Percentiles rank a stretch among this genome's conserved stretches.
These are phyloP conservation scores for Camellia oleifera DNA, from an alignment of 179 eudicot species.

Conservation along the genomic window DNA sequence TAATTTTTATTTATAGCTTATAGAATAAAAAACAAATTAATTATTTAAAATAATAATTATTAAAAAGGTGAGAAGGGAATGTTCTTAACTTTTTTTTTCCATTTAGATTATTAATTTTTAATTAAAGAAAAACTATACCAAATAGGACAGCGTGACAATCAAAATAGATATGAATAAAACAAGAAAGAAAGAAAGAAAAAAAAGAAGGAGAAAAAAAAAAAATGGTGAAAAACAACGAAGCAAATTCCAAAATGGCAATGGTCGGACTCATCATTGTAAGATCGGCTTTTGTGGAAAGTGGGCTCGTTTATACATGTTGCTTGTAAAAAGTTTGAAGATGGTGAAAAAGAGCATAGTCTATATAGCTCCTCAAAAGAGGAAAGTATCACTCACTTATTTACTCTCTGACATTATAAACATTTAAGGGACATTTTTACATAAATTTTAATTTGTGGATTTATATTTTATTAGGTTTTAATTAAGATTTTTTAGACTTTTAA, in stretches of 20 bases:
- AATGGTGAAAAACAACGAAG: background rate
- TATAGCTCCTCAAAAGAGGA: slow-evolving; percentile 17
- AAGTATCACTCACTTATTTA: background rate
- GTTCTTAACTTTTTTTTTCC: too few species aligned
- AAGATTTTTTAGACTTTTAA: too few species aligned
- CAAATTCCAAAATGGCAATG: slow-evolving; percentile 26
- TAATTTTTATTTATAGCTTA: too few species aligned
- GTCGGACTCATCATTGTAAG: slow-evolving; percentile 26
- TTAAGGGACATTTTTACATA: too few species aligned
- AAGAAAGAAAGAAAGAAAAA: background rate
- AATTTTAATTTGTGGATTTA: too few species aligned
- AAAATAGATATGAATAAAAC: background rate
- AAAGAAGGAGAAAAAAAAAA: background rate
- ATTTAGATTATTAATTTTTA: too few species aligned
- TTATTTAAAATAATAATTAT: too few species aligned
- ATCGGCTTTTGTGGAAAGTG: slow-evolving; percentile 21
- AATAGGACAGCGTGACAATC: background rate
- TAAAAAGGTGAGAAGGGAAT: too few species aligned
- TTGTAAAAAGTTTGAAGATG: slow-evolving; percentile 6
- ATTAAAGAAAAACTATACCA: too few species aligned
- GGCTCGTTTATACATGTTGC: slow-evolving; percentile 16
- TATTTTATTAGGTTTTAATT: too few species aligned
- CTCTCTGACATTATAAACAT: too few species aligned
- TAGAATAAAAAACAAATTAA: too few species aligned
- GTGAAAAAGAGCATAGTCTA: slow-evolving; percentile 6